A percentile compares a stretch with the other conserved stretches of the same genome.
Evolutionary conservation across 208 protist genomes (phyloP).

Genomic region (Acanthamoeba lenticulata): DNA sequence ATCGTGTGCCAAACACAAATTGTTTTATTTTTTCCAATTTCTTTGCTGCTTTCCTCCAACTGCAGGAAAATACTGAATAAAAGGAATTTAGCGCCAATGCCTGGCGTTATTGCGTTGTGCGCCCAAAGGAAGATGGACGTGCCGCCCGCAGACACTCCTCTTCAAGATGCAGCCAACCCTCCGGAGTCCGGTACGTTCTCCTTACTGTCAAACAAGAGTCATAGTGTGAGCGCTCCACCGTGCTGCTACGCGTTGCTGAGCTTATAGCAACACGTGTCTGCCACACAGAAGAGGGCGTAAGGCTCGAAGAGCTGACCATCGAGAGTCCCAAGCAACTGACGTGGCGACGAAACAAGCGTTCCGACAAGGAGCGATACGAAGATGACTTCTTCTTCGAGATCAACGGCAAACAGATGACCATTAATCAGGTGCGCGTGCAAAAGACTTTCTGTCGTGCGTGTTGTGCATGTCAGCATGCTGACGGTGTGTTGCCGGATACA

Average conservation of each 20-base stretch:
- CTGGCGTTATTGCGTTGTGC: no score
- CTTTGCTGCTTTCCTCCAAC: neutral
- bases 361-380: neutral
- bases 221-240: no score
- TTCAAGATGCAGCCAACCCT: no score
- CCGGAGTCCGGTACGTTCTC: no score
- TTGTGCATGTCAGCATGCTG: no score
- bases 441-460: no score
- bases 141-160: no score
- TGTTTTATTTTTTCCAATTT: neutral
- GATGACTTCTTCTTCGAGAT: neutral
- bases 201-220: no score
- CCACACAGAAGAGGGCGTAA: neutral
- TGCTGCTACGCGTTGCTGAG: no score
- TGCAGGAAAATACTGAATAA: no score
- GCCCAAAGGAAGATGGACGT: neutral
- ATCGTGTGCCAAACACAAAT: neutral
- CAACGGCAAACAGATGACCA: neutral
- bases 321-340: neutral
- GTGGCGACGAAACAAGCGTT: neutral
- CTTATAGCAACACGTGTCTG: no score
- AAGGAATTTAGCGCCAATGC: no score
- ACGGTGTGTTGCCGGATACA: neutral
- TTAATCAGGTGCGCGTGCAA: neutral
- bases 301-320: neutral